Evolutionary conservation across 225 moss, liverwort and hornwort species (phyloP), one percentile per base, ranked within the genome.

Genomic region (Takakia lepidozioides): DNA sequence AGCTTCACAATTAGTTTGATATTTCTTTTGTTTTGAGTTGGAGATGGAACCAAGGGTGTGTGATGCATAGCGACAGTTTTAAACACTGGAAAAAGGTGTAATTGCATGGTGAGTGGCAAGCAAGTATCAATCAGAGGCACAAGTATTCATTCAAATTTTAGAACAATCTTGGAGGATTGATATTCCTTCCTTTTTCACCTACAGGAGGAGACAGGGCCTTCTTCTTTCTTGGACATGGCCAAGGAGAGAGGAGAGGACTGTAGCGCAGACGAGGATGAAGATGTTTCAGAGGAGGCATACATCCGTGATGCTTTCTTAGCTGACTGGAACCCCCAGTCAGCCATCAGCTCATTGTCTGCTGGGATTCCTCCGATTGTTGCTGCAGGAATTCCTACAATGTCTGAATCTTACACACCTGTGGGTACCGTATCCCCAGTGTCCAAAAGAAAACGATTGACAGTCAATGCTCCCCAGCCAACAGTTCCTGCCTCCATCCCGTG

Each of bases 151-250:
- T n/a, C n/a, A n/a, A n/a, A n/a, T n/a, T n/a, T n/a, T n/a, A n/a
- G n/a, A n/a, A n/a, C n/a, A n/a, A n/a, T n/a, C n/a, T n/a, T n/a
- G n/a, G n/a, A n/a, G n/a, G n/a, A n/a, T n/a, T n/a, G n/a, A n/a
- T n/a, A n/a, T n/a, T n/a, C n/a, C n/a, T n/a, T n/a, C n/a, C n/a
- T n/a, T n/a, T n/a, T n/a, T n/a, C n/a, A n/a, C n/a, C 4, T 61
- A 60, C 78, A 91, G 91, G 69, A 49, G 19, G 45, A 57, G 54
- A 25, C n/a, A n/a, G n/a, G n/a, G n/a, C n/a, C 26, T 62, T 21
- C 34, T 51, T 56, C 42, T 9, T 55, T 61, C 25, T 43, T 49
- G 38, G 39, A 45, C 35, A 60, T 55, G 49, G 20, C 23, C 51
- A 51, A 27, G 29, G 50, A 38, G 52, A 60, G 29, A 52, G 46